Percentiles rank a stretch among this genome's conserved stretches.
These are phyloP conservation scores for Hemerocallis citrina DNA, from an alignment of 106 monocot genomes.

Conservation along the genomic window DNA sequence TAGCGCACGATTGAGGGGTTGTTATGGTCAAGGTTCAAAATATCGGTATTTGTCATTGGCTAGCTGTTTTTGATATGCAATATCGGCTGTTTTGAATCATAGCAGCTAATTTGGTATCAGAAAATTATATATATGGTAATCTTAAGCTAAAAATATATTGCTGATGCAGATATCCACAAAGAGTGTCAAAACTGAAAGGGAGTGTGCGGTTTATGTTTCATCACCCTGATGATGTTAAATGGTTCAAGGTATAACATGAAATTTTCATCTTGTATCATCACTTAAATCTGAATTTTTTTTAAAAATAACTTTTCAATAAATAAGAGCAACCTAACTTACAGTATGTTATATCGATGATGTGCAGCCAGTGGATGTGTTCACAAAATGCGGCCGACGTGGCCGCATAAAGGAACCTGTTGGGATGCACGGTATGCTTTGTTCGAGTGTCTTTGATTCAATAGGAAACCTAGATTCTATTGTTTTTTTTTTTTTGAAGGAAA, in stretches of 20 bases:
- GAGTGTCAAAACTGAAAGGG: constrained; percentile 87
- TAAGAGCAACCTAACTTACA: no score
- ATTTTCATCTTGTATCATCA: neutral
- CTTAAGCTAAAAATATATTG: neutral
- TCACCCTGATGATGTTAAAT: constrained; percentile 86
- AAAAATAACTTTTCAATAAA: no score
- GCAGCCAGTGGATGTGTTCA: constrained; percentile 82
- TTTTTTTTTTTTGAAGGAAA: no score
- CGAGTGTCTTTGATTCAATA: neutral
- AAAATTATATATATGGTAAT: no score
- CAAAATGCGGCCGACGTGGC: constrained; percentile 84
- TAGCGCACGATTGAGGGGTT: no score
- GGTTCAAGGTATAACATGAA: constrained; percentile 81
- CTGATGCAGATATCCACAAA: constrained; percentile 78
- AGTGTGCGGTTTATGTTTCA: constrained; percentile 90
- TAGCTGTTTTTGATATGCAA: no score
- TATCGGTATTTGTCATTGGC: no score
- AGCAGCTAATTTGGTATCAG: no score
- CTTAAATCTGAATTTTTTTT: neutral
- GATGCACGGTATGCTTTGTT: constrained; percentile 65
- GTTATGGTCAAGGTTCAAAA: no score
- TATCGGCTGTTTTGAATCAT: no score
- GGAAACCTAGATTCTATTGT: no score
- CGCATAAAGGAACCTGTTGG: constrained; percentile 88
- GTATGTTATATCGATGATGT: no score